Evolutionary conservation across 2,329 filamentous ascomycete species (phyloP).

Genomic region (Aspergillus felis): DNA sequence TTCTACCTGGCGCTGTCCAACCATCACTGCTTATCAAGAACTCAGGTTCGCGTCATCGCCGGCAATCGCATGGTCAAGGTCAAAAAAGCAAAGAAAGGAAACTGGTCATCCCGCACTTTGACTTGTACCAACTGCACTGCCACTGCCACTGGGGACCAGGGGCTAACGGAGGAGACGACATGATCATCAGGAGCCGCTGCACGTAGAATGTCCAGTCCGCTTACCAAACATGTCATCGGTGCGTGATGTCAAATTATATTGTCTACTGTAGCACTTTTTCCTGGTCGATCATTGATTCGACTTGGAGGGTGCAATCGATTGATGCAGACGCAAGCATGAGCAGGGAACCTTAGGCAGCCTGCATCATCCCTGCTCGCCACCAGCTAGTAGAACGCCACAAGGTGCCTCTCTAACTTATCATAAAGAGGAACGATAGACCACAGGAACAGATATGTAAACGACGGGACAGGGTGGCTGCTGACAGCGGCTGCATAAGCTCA

Average conservation of each 20-base stretch:
- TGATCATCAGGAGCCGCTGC: not conserved
- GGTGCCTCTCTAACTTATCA: not conserved
- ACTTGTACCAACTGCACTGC: not conserved
- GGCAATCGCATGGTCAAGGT: not conserved
- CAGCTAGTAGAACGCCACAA: not conserved
- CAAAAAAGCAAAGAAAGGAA: not conserved
- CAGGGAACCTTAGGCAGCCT: not conserved
- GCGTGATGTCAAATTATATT: not conserved
- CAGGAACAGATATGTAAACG: not conserved
- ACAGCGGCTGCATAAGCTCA: not conserved
- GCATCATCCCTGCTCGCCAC: not conserved
- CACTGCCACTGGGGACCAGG: not conserved
- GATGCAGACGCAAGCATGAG: not conserved
- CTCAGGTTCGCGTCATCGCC: not conserved
- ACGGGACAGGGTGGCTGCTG: not conserved
- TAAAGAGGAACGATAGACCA: not conserved
- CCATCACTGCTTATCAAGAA: not conserved
- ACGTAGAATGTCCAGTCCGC: not conserved
- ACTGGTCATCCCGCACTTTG: not conserved
- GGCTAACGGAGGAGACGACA: not conserved
- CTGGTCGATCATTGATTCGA: not conserved
- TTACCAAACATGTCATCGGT: not conserved
- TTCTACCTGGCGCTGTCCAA: not conserved
- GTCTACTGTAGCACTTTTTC: not conserved
- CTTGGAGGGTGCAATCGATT: not conserved